Evolutionary conservation across 129 eudicot species (phyloP), one percentile per base, ranked within the genome.

Genomic region (Artemisia argyi): DNA sequence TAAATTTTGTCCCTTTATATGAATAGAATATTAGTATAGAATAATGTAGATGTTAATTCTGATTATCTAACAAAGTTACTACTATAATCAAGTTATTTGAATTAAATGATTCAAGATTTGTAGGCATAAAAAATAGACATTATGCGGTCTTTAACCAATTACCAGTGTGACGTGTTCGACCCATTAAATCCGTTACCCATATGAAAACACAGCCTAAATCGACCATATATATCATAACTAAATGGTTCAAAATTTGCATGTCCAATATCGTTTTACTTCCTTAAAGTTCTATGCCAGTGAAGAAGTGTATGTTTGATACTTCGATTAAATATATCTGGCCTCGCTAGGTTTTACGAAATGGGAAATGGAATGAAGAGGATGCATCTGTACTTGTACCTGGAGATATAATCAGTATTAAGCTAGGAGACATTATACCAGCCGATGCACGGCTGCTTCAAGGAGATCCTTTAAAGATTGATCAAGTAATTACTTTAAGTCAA

Each of bases 371-470:
- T 12, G 88, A 83, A 76, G 88, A 80, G 71, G 88, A 83, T 63
- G 88, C 88, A 50, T 57, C 75, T 42, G 76, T 83, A 44, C 82
- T 83, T 35, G 88, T 83, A 66, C 87, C 87, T 53, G 87, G 87
- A 79, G 87, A 83, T 48, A 79, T 83, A 49, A 76, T 83, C 47
- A 83, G 87, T 59, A 79, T 83, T 52, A 83, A 83, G 61, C 73
- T 83, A 39, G 87, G 87, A 22, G 87, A 83, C 68, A 83, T 83
- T 46, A 83, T 83, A 64, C 88, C 88, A 46, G 88, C 88, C 14
- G 88, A 83, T 80, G 84, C 88, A 24, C 88, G 88, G 66, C 70
- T 83, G 55, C 85, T 83, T 68, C 71, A 83, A 66, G 88, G 88
- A 59, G 88, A 83, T 73, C 82, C 88, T 15, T 62, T 83, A 26